Percentiles rank a stretch among this genome's conserved stretches.
Conservation (phyloP, 2,329 filamentous ascomycete species). For the Penicillium sp. region DNA sequence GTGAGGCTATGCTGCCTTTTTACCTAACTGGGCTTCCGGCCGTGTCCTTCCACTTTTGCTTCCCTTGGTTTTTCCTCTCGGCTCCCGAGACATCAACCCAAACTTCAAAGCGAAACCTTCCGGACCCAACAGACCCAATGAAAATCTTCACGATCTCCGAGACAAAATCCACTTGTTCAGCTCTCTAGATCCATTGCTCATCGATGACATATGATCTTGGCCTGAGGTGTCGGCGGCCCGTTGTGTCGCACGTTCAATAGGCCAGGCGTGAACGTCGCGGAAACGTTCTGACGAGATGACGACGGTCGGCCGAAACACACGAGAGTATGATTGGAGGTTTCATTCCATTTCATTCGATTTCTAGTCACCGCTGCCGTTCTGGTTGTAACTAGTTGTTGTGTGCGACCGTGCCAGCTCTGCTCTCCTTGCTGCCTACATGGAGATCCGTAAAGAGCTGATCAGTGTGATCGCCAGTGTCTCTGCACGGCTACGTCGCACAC, state of each 20-base stretch:
- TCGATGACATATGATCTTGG: conserved; percentile 11
- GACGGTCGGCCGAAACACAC: neutral
- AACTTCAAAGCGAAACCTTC: neutral
- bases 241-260: neutral
- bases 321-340: neutral
- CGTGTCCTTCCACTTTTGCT: too few species aligned
- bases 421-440: conserved; percentile 14
- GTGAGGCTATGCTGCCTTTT: conserved; percentile 9
- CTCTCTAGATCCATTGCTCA: neutral
- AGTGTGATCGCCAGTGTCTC: neutral
- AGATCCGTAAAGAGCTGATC: neutral
- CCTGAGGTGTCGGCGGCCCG: neutral
- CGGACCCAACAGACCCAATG: neutral
- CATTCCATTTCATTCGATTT: neutral
- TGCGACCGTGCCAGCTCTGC: conserved; percentile 9
- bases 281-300: neutral
- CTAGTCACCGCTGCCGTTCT: neutral
- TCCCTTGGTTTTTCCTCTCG: neutral
- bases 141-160: neutral
- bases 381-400: neutral
- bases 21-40: neutral
- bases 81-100: conserved; percentile 3
- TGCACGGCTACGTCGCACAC: conserved; percentile 12
- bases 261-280: neutral
- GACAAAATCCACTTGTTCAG: neutral